Evolutionary conservation across 208 protist species (phyloP), one percentile per base, ranked within the genome.

Genomic region (Acanthamoeba sp.): DNA sequence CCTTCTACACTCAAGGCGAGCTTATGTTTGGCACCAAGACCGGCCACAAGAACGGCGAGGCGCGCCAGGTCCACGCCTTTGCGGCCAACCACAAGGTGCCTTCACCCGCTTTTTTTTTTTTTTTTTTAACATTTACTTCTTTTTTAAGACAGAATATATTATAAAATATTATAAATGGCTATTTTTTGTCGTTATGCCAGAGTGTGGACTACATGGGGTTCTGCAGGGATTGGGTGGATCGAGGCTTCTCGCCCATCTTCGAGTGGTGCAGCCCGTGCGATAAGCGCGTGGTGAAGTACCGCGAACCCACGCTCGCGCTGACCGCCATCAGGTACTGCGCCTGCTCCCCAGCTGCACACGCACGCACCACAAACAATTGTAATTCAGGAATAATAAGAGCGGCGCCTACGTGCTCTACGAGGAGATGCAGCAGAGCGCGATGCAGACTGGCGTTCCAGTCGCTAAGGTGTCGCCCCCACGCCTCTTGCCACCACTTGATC

Each of bases 1-100:
- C 73, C 38, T 84, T 52, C 73, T 84, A 84, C 73, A 84, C 73
- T 2, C 38, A 84, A 27, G 73, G 73, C 27, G 38, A 84, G 38
- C 73, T 84, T 14, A 40, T n/a, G 73, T 84, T 84, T 34, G 34
- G 73, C 73, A 84, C 73, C 73, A 84, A 84, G 38, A 40, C 34
- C 12, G n/a, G 73, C 38, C 38, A 52, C 73, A 50, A 16, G n/a
- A 50, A 84, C 38, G 38, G 24, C 14, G 42, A 50, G 38, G 73
- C 42, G 32, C 42, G 38, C 29, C 73, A 52, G 24, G 73, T 32
- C 27, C 10, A 84, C 38, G 42, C 20, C 36, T 84, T 52, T 27
- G 34, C 27, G 10, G n/a, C 24, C 62, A 71, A 24, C 62, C 62
- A 71, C 10, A 18, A 38, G 12, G 16, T 78, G 16, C 14, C 29